phyloP scores from a whole-genome alignment of 2,329 filamentous ascomycete genomes.

The Ophiostoma triangulosporum region DNA sequence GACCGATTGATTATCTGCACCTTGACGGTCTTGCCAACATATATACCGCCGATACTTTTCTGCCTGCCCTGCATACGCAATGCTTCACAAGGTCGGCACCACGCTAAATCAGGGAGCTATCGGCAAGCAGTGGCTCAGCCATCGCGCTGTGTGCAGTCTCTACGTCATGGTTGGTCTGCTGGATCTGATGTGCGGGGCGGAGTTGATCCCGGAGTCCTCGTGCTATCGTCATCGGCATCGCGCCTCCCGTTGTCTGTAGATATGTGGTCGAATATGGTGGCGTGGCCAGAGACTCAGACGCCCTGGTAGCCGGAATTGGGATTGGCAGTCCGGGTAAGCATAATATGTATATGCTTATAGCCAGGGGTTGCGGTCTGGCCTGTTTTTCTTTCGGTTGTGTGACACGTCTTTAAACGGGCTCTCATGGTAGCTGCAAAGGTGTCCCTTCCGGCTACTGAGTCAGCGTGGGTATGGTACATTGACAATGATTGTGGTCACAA shows the following conservation, averaged over 20 bases:
- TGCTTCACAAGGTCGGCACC: background rate
- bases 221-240: background rate
- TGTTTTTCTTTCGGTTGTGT: background rate
- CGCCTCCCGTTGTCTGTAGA: background rate
- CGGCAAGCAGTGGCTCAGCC: background rate
- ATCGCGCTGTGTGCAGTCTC: too few species aligned
- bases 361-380: background rate
- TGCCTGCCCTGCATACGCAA: too few species aligned
- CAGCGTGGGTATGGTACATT: background rate
- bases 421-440: background rate
- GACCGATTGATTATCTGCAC: too few species aligned
- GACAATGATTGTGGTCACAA: background rate
- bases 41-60: too few species aligned
- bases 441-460: background rate
- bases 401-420: background rate
- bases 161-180: too few species aligned
- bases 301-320: background rate
- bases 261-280: background rate
- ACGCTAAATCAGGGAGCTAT: background rate
- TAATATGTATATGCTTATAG: too few species aligned
- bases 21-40: too few species aligned
- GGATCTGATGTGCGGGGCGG: background rate
- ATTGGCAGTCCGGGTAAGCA: background rate
- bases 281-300: background rate
- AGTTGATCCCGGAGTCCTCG: background rate